These are phyloP conservation scores for Triticum urartu DNA, from an alignment of 176 grass and related monocot species.

Conservation along the genomic window DNA sequence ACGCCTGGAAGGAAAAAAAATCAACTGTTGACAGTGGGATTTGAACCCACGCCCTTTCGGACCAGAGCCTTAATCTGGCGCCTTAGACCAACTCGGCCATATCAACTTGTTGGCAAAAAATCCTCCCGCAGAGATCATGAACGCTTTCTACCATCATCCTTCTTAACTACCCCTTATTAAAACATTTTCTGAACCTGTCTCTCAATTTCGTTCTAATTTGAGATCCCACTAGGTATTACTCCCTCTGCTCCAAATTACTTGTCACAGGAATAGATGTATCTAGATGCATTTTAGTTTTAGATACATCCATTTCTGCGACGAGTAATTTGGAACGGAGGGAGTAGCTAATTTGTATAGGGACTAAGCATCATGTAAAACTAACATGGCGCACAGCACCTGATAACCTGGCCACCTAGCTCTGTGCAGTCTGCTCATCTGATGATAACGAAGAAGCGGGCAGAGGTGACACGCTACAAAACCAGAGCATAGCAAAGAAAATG, in stretches of 20 bases:
- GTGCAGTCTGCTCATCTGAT: not conserved
- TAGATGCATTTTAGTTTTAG: too few relatives aligned
- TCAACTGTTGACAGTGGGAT: slow-evolving; percentile 41
- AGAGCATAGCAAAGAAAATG: not conserved
- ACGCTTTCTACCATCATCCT: not conserved
- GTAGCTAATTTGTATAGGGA: not conserved
- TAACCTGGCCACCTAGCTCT: not conserved
- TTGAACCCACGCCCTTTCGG: slow-evolving; percentile 80
- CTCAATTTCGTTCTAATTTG: not conserved
- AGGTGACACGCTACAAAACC: too few relatives aligned
- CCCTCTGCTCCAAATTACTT: too few relatives aligned
- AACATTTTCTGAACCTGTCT: not conserved
- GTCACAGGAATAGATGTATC: too few relatives aligned
- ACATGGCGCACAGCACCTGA: not conserved
- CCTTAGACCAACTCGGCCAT: slow-evolving; percentile 96
- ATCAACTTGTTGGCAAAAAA: slow-evolving; percentile 27
- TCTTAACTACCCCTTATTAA: not conserved
- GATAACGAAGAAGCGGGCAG: not conserved
- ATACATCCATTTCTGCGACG: too few relatives aligned
- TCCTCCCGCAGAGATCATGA: too few relatives aligned
- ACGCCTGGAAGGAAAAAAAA: too few relatives aligned
- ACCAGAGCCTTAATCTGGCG: slow-evolving; percentile 77
- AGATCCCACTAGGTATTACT: not conserved
- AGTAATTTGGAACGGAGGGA: too few relatives aligned
- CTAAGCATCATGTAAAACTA: not conserved